These are phyloP conservation scores for Acephala macrosclerotiorum DNA, from an alignment of 2,329 filamentous ascomycete species.

Conservation along the genomic window DNA sequence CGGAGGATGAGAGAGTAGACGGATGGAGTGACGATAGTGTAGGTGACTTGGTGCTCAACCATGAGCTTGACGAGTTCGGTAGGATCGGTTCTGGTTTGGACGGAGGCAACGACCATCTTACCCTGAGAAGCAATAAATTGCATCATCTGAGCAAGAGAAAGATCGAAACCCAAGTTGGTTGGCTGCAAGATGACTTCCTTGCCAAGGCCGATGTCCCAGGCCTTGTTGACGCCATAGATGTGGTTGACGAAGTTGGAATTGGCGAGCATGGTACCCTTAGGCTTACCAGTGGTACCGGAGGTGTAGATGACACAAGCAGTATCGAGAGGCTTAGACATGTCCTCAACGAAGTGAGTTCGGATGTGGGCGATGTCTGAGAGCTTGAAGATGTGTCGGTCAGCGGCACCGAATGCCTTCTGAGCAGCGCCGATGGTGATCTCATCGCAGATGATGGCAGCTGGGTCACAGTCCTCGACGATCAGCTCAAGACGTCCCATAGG, in stretches of 20 bases:
- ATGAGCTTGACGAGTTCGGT: conserved; percentile 15
- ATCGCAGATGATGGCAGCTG: conserved; percentile 36
- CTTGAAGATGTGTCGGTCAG: conserved; percentile 7
- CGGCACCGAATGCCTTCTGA: conserved; percentile 1
- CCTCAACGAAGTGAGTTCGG: conserved; percentile 10
- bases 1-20: conserved; percentile 25
- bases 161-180: conserved; percentile 24
- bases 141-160: conserved; percentile 26
- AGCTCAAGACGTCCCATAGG: conserved; percentile 37
- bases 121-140: conserved; percentile 15
- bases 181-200: conserved; percentile 20
- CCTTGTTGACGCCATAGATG: conserved; percentile 6
- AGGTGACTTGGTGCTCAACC: conserved; percentile 9
- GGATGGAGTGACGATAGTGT: conserved; percentile 18
- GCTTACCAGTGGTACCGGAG: conserved; percentile 28
- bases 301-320: conserved; percentile 18
- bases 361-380: conserved; percentile 14
- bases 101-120: conserved; percentile 16
- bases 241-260: conserved; percentile 21
- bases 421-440: conserved; percentile 2
- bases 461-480: conserved; percentile 43
- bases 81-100: conserved; percentile 19
- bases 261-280: conserved; percentile 26
- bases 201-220: background rate
- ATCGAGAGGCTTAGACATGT: conserved; percentile 6